Conservation (phyloP, 2,329 filamentous ascomycete species). For the Cordyceps militaris region DNA sequence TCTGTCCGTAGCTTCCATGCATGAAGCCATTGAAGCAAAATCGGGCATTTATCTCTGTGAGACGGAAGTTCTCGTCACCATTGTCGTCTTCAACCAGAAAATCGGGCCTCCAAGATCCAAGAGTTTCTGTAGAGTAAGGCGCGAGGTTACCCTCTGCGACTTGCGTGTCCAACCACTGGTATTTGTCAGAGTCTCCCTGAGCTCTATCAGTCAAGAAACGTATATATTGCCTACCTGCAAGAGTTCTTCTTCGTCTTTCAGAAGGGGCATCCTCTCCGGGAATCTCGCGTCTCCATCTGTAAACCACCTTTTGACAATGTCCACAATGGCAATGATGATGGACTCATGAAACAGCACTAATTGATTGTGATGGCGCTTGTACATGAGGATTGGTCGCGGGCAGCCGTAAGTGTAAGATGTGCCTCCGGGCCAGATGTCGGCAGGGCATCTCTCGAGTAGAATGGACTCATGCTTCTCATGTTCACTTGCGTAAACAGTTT, state of each 20-base stretch:
- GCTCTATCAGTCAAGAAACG: not conserved
- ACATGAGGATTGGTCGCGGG: slow-evolving; percentile 2
- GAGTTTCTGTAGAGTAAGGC: not conserved
- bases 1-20: slow-evolving; percentile 24
- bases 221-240: not conserved
- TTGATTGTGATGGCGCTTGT: not conserved
- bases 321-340: not conserved
- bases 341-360: not conserved
- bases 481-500: not conserved
- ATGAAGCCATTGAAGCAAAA: slow-evolving; percentile 34
- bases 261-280: not conserved
- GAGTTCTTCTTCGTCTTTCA: not conserved
- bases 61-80: slow-evolving; percentile 21
- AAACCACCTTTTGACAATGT: not conserved
- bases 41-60: slow-evolving; percentile 36
- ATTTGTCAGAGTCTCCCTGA: not conserved
- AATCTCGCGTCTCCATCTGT: not conserved
- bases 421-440: not conserved
- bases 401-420: not conserved
- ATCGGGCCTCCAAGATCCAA: slow-evolving; percentile 33
- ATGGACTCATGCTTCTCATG: not conserved
- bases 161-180: slow-evolving; percentile 16
- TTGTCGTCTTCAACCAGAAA: slow-evolving; percentile 29
- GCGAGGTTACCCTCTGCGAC: not conserved
- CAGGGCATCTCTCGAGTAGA: not conserved